Evolutionary conservation across 345 rosid genomes (phyloP), one percentile per base, ranked within the genome.

Genomic region (Hirschfeldia incana): DNA sequence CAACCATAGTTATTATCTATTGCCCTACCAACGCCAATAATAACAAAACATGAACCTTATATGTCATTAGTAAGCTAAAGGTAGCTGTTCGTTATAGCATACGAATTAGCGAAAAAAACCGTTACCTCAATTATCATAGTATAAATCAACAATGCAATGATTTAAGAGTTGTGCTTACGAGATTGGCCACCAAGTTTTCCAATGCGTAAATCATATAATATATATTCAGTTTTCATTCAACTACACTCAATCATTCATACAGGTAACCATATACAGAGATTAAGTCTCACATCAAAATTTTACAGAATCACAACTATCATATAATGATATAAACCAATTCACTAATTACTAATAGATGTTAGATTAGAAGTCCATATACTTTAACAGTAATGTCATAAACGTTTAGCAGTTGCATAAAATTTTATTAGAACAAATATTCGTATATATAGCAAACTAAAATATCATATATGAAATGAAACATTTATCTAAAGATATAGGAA

Each of bases 21-120:
- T 59, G 17, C 13, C 78, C 78, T 76, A 73, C 77, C 69, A 59
- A 67, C 68, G n/a, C 15, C 16, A 33, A 44, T 32, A 46, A 26
- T 46, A 46, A 67, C 44, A 21, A 72, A 62, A 30, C 42, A 10
- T 2, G 16, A 15, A 46, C 5, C 65, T 16, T 55, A 26, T 12
- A 28, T 67, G 78, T 36, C 74, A 73, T 33, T 73, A 67, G 74
- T n/a, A 11, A 44, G 63, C 64, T 73, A 32, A 57, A 49, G 44
- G 64, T 49, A n/a, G 78, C 73, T 73, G 65, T 67, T 79, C 78
- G 69, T 67, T 67, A 68, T 44, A 73, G 3, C 82, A 73, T 79
- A 27, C 69, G 3, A 73, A 73, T 61, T 58, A 49, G 78, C 82
- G 69, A 44, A 1, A 79, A 1, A 78, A 79, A 67, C 78, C 58